Percentiles rank a stretch among this genome's conserved stretches.
Evolutionary conservation across 1,139 yeast genomes (phyloP).

Genomic region (Magnusiomyces suaveolens): DNA sequence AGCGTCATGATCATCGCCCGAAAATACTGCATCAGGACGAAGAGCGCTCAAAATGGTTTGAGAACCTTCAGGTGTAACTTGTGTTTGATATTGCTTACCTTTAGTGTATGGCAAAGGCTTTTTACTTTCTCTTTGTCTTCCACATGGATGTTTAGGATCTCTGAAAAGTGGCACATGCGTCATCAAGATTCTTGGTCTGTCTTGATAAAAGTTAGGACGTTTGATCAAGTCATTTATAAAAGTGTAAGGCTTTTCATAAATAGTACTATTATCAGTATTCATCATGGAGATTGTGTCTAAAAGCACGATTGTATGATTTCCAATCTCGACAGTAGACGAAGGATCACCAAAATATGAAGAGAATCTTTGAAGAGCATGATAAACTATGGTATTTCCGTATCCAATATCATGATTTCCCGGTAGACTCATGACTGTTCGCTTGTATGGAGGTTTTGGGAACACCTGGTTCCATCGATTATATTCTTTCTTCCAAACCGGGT

Average conservation of each 20-base stretch:
- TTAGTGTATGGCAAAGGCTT: slow-evolving; percentile 45
- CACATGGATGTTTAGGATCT: slow-evolving; percentile 50
- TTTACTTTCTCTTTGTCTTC: slow-evolving; percentile 56
- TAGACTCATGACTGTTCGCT: slow-evolving; percentile 44
- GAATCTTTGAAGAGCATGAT: slow-evolving; percentile 52
- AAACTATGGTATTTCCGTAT: slow-evolving; percentile 58
- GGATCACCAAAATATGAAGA: slow-evolving; percentile 61
- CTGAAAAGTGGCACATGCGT: slow-evolving; percentile 76
- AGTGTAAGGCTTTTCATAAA: slow-evolving; percentile 38
- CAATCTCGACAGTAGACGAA: slow-evolving; percentile 48
- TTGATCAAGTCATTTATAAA: slow-evolving; percentile 32
- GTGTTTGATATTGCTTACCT: slow-evolving; percentile 77
- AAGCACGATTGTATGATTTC: slow-evolving; percentile 68
- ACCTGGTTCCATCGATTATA: slow-evolving; percentile 55
- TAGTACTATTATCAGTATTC: slow-evolving; percentile 36
- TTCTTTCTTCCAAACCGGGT: slow-evolving; percentile 63
- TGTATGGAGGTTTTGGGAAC: slow-evolving; percentile 43
- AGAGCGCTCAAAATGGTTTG: slow-evolving; percentile 46
- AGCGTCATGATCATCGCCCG: slow-evolving; percentile 96
- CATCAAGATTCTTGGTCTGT: slow-evolving; percentile 56
- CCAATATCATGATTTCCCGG: slow-evolving; percentile 98
- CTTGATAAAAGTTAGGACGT: slow-evolving; percentile 22
- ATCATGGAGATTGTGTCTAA: slow-evolving; percentile 77
- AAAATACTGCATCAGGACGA: slow-evolving; percentile 59
- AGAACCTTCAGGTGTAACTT: slow-evolving; percentile 49